These are phyloP conservation scores for Calycina marina DNA, from an alignment of 2,329 filamentous ascomycete species.

Conservation along the genomic window DNA sequence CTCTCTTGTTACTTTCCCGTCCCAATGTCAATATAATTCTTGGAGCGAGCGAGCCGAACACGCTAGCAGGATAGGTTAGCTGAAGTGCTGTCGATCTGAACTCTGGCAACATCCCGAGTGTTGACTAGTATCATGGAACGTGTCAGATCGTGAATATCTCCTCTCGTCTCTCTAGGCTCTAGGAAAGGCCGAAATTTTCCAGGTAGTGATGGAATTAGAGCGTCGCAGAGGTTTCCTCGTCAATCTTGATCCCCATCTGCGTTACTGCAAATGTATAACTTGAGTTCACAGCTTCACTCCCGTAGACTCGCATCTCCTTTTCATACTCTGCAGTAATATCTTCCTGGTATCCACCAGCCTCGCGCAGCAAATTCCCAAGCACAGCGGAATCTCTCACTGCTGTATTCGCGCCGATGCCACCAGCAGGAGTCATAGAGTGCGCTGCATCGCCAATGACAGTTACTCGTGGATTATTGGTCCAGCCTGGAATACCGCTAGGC, in stretches of 20 bases:
- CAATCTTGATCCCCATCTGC: constrained; percentile 31
- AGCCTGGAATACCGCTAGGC: constrained; percentile 43
- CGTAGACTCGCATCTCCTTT: constrained; percentile 46
- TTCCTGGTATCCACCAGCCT: constrained; percentile 38
- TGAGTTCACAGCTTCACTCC: constrained; percentile 35
- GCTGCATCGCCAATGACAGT: constrained; percentile 44
- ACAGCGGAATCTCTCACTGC: constrained; percentile 39
- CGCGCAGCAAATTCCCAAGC: constrained; percentile 34
- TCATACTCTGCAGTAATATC: constrained; percentile 43
- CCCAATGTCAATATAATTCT: too few species aligned
- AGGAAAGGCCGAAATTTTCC: too few species aligned
- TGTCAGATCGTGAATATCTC: too few species aligned
- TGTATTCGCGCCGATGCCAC: constrained; percentile 42
- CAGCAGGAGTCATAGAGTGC: constrained; percentile 43
- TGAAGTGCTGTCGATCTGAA: too few species aligned
- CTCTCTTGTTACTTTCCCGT: too few species aligned
- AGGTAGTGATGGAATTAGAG: too few species aligned
- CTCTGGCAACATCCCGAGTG: too few species aligned
- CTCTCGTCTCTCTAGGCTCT: too few species aligned
- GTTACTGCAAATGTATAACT: constrained; percentile 35
- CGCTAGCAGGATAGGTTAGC: too few species aligned
- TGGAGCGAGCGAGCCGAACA: too few species aligned
- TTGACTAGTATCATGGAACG: too few species aligned
- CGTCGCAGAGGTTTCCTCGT: constrained; percentile 25
- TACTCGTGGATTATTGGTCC: constrained; percentile 41